Percentiles rank a stretch among this genome's conserved stretches.
phyloP scores from a whole-genome alignment of 116 monocot species.

The Phalaenopsis hybrid region DNA sequence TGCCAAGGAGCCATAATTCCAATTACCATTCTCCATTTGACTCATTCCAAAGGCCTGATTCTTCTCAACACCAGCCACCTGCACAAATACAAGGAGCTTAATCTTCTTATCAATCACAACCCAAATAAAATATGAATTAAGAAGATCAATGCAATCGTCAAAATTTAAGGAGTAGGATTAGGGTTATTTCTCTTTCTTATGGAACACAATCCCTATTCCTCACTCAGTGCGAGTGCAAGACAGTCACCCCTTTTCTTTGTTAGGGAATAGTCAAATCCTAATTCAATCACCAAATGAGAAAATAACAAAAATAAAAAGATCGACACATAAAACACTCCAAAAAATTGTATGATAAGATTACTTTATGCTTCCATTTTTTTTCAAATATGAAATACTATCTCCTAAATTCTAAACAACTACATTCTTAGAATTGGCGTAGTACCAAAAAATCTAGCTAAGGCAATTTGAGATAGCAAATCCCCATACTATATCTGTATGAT shows the following conservation, averaged over 20 bases:
- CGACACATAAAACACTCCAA: neutral
- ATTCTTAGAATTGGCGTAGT: neutral
- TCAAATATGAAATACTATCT: too few species aligned
- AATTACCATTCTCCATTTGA: slow-evolving; percentile 60
- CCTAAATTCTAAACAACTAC: too few species aligned
- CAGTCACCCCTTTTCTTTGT: neutral
- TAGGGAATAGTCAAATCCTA: neutral
- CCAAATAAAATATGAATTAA: neutral
- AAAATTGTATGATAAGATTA: neutral
- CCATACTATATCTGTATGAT: neutral
- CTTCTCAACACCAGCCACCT: slow-evolving; percentile 45
- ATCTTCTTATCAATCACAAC: neutral
- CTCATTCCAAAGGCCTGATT: slow-evolving; percentile 45
- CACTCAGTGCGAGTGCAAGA: too few species aligned
- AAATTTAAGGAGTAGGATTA: neutral
- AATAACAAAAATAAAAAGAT: neutral
- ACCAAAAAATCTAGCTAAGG: neutral
- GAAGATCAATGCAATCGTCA: neutral
- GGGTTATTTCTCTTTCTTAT: neutral
- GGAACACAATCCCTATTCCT: neutral
- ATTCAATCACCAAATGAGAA: neutral
- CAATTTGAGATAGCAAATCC: neutral
- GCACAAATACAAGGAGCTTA: slow-evolving; percentile 11
- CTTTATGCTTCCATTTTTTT: too few species aligned
- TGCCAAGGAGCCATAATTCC: slow-evolving; percentile 14